Conservation (phyloP, 2,329 filamentous ascomycete genomes). For the Fusarium nygamai region DNA sequence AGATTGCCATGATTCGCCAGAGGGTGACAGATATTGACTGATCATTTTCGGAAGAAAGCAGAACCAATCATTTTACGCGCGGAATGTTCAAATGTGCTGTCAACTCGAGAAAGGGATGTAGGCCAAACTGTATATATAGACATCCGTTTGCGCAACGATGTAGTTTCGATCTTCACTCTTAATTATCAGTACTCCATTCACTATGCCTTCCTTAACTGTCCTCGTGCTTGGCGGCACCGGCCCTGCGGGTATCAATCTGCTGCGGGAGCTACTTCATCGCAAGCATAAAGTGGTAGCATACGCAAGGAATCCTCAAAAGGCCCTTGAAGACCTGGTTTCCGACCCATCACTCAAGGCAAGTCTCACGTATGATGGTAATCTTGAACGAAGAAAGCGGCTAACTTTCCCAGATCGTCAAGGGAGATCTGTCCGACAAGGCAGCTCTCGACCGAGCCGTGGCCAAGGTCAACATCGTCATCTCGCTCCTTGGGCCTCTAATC, state of each 20-base stretch:
- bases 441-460: background rate
- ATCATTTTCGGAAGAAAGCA: too few relatives aligned
- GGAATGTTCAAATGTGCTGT: too few relatives aligned
- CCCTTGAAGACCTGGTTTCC: background rate
- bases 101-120: too few relatives aligned
- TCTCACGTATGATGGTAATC: rapidly evolving
- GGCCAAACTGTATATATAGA: too few relatives aligned
- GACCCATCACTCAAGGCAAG: constrained; percentile 9
- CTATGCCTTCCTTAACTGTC: background rate
- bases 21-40: too few relatives aligned
- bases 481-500: constrained; percentile 16
- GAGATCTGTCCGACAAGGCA: background rate
- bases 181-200: too few relatives aligned
- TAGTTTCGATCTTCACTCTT: too few relatives aligned
- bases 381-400: background rate
- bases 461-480: constrained; percentile 6
- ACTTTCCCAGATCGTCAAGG: background rate
- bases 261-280: constrained; percentile 44
- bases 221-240: constrained; percentile 48
- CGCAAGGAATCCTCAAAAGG: constrained; percentile 20
- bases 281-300: constrained; percentile 38
- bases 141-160: too few relatives aligned
- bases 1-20: too few relatives aligned
- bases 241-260: constrained; percentile 45
- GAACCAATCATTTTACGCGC: too few relatives aligned